Base-by-base conservation (phyloP, 73 alveolate genomes). In the Paramecium sexaurelia region DNA sequence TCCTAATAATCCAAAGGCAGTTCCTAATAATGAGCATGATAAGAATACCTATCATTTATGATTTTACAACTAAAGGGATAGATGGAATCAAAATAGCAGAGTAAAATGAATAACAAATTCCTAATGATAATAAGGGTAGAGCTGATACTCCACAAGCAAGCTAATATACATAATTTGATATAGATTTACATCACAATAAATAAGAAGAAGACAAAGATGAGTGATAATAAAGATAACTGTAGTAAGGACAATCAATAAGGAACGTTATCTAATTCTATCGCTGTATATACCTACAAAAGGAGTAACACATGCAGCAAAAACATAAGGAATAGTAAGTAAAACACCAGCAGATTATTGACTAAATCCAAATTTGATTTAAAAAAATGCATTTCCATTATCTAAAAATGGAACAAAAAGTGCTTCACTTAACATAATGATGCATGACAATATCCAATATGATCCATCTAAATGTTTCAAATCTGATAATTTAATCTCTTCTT, bases 401-500 rank as follows among this genome's bases (percentile, higher is more conserved):
- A 78, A 45, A 78, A 78, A 78, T 5, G 90, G 43, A 22, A 78
- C 75, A 45, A 78, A 78, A 5, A 78, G 55, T 24, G 75, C 90
- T 33, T 78, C 90, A 78, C 75, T 78, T 6, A 78, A 43, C 90
- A 78, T 78, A 20, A 39, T 41, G 22, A 78, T 78, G 68, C 68
- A 41, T 41, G 73, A 24, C 15, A 78, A 45, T 37, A 78, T 78
- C 90, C 90, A 78, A 78, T 41, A 78, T 5, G 90, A 29, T 2
- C 69, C 69, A 40, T 39, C 68, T 5, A 78, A 24, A 22, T 78
- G 20, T 22, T 39, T 41, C 10, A 78, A 24, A 39, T 78, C 90
- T 40, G 90, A 78, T 78, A 78, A 19, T 9, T 78, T 78, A 9
- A 78, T 78, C 27, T 78, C 90, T 22, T 78, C 90, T 78, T 78